phyloP scores from a whole-genome alignment of 2,329 filamentous ascomycete genomes.

The Ophiostoma montium region DNA sequence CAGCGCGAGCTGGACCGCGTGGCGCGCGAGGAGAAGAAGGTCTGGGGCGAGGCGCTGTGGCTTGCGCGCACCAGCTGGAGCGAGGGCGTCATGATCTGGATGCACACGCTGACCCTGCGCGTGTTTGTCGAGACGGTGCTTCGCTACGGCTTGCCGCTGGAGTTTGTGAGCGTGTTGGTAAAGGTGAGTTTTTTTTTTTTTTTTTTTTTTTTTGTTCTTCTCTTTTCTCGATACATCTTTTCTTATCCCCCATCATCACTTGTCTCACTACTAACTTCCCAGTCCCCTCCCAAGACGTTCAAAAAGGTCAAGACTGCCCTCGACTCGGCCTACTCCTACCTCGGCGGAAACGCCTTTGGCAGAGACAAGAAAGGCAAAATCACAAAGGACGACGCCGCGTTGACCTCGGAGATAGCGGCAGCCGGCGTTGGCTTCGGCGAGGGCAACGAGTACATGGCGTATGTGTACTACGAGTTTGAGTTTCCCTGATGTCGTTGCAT shows the following conservation, averaged over 20 bases:
- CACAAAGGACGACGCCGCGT: conserved; percentile 71
- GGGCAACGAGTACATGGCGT: conserved; percentile 78
- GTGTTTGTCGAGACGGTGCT: conserved; percentile 98
- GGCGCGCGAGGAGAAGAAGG: conserved; percentile 71
- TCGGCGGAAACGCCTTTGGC: conserved; percentile 87
- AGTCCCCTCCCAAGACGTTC: conserved; percentile 45
- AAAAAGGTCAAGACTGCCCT: conserved; percentile 67
- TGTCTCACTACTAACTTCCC: background rate
- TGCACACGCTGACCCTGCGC: conserved; percentile 77
- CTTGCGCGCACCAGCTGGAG: conserved; percentile 87
- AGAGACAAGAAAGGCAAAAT: conserved; percentile 87
- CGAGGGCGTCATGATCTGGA: conserved; percentile 91
- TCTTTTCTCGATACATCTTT: too few species aligned
- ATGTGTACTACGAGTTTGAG: conserved; percentile 94
- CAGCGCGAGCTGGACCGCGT: conserved; percentile 72
- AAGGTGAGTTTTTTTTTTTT: conserved; percentile 39
- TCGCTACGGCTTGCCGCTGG: conserved; percentile 80
- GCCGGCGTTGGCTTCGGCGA: conserved; percentile 54
- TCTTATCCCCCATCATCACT: background rate
- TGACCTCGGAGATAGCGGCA: conserved; percentile 72
- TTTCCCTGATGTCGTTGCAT: conserved; percentile 32
- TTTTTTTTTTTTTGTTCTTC: background rate
- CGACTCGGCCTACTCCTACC: conserved; percentile 75
- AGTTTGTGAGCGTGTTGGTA: conserved; percentile 74
- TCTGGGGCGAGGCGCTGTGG: conserved; percentile 83